These are phyloP conservation scores for Rhizophagus prolifer DNA, from an alignment of 192 early-diverging fungal genomes.

Conservation along the genomic window DNA sequence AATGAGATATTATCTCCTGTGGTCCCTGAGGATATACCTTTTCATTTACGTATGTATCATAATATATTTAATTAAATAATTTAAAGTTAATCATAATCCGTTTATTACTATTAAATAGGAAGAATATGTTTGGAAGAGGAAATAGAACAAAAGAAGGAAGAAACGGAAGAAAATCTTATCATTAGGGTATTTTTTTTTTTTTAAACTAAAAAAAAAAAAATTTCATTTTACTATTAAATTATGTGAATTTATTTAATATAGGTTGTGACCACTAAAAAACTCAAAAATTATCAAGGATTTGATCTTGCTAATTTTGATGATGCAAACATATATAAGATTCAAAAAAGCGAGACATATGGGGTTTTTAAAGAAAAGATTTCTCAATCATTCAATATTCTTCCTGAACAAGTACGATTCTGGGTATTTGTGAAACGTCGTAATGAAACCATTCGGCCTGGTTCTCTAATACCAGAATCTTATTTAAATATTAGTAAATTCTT, in stretches of 20 bases:
- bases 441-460: conserved; percentile 84
- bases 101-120: conserved; percentile 15
- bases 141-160: conserved; percentile 63
- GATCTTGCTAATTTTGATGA: conserved; percentile 79
- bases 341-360: conserved; percentile 58
- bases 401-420: conserved; percentile 78
- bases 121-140: conserved; percentile 63
- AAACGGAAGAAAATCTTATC: conserved; percentile 66
- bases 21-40: conserved; percentile 72
- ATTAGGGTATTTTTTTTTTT: conserved; percentile 47
- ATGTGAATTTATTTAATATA: conserved; percentile 4
- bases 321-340: conserved; percentile 43
- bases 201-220: no score
- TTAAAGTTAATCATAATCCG: background rate
- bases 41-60: conserved; percentile 61
- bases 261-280: conserved; percentile 67
- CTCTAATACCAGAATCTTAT: conserved; percentile 56
- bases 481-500: conserved; percentile 39
- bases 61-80: background rate
- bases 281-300: conserved; percentile 76
- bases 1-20: conserved; percentile 68
- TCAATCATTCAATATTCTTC: conserved; percentile 41
- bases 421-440: conserved; percentile 85
- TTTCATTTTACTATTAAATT: background rate
- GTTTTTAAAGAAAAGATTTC: conserved; percentile 58